Evolutionary conservation across 441 rosid genomes (phyloP), one percentile per base, ranked within the genome.

Genomic region (Jatropha multifida): DNA sequence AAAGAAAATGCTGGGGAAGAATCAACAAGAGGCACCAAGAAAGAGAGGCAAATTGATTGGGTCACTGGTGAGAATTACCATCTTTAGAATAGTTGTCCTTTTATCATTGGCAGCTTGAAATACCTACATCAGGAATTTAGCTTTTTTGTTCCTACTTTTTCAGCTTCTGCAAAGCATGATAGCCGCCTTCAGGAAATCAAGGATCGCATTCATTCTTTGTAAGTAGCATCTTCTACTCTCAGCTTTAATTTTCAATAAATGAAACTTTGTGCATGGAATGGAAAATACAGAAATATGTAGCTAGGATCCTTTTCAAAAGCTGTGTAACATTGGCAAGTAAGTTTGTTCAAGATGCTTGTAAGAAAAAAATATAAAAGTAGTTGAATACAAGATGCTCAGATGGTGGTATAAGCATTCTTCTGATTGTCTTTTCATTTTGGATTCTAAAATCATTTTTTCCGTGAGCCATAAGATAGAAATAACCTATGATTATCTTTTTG

Each of bases 151-250:
- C 46, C 52, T 59, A 27, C 42, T 69, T 86, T 23, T 77, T 68
- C 91, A 91, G 97, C 76, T 74, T 71, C 86, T 60, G 69, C 74
- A 73, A 80, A 81, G 80, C 85, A 86, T 70, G 87, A 77, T 69
- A 84, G 80, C 69, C 90, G 86, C 73, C 94, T 93, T 81, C 89
- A 86, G 84, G 87, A 86, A 81, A 88, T 93, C 84, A 91, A 91
- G 86, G 86, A 88, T 81, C 81, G 74, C 70, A 86, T 93, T 76
- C 79, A 23, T 71, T 84, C 92, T 59, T 73, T 91, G 97, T 92
- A 89, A 65, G 91, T 86, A 17, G 64, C 55, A 18, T 68, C 66
- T 52, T 56, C 52, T 49, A 69, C 65, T 73, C 74, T 20, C 55
- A 52, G 72, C 66, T 74, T 14, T 76, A 42, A 37, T 56, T 62